Evolutionary conservation across 2,329 filamentous ascomycete genomes (phyloP), one percentile per base, ranked within the genome.

Genomic region (Fusarium humuli): DNA sequence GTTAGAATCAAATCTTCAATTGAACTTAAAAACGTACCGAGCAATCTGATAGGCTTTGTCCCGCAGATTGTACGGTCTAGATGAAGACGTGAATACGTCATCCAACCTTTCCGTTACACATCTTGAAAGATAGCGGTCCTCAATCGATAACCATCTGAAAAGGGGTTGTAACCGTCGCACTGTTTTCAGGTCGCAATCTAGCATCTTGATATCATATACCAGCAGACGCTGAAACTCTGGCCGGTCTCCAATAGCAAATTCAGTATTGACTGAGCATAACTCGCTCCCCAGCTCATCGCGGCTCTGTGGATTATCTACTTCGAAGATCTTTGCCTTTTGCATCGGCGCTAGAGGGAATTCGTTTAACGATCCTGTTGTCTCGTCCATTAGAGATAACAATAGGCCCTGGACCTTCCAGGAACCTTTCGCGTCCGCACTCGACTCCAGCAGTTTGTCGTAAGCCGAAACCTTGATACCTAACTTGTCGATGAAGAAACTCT

Each of bases 301-400:
- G 22, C 22, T 22, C 5, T 4, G 4, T 25, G 10, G 47, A 14
- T 3, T 13, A 2, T n/a, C 0, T 2, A 70, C 47, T 7, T 60
- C 66, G n/a, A 71, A 67, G 3, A 70, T 45, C n/a, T 58, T 65
- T 44, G 57, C 60, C 44, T 57, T 49, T 23, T n/a, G 45, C n/a
- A 71, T 52, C 10, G 61, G 67, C 16, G 41, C 27, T 13, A 34
- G 37, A n/a, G 53, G 41, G 22, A 58, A 55, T 34, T 22, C 13
- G 7, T 13, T 30, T 12, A 34, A 1, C 8, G 44, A 37, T 44
- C 42, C 34, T 3, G 42, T 22, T 2, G 59, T 18, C 9, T 69
- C 27, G 3, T 40, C 40, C 27, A 57, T 65, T 5, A 72, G 23
- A 2, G 53, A 46, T 13, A 61, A 27, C 4, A 71, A 25, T 0